Conservation (phyloP, 2,329 filamentous ascomycete species). For the Fusarium buharicum region DNA sequence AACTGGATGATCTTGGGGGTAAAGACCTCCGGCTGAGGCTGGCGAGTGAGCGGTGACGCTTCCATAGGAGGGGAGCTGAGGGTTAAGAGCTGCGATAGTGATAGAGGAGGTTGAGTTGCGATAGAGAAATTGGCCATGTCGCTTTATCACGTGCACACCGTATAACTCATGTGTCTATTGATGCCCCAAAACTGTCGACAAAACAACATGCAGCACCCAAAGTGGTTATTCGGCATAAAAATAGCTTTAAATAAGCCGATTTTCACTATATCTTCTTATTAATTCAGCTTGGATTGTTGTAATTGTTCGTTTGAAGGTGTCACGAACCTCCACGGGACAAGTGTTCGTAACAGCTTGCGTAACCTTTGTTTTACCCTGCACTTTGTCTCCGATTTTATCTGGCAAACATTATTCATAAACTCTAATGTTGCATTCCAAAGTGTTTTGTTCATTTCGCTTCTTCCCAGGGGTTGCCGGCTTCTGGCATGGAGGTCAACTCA, state of each 20-base stretch:
- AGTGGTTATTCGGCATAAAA: not conserved
- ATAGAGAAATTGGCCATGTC: slow-evolving; percentile 31
- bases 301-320: slow-evolving; percentile 1
- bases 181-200: slow-evolving; percentile 4
- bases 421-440: not conserved
- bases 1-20: slow-evolving; percentile 93
- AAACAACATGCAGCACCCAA: slow-evolving; percentile 4
- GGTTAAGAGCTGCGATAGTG: slow-evolving; percentile 23
- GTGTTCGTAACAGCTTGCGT: slow-evolving; percentile 29
- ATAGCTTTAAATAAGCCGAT: not conserved
- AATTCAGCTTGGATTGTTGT: not conserved
- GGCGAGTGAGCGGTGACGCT: slow-evolving; percentile 91
- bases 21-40: slow-evolving; percentile 88
- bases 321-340: slow-evolving; percentile 12
- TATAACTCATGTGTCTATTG: slow-evolving; percentile 16
- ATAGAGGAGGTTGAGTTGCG: slow-evolving; percentile 29
- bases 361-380: slow-evolving; percentile 8
- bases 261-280: not conserved
- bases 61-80: slow-evolving; percentile 68
- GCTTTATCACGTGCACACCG: slow-evolving; percentile 28
- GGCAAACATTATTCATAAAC: not conserved
- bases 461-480: not conserved
- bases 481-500: not conserved
- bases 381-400: not conserved
- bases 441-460: no score